Base-by-base conservation (phyloP, 495 filamentous ascomycete species). In the Penicillium parvum region DNA sequence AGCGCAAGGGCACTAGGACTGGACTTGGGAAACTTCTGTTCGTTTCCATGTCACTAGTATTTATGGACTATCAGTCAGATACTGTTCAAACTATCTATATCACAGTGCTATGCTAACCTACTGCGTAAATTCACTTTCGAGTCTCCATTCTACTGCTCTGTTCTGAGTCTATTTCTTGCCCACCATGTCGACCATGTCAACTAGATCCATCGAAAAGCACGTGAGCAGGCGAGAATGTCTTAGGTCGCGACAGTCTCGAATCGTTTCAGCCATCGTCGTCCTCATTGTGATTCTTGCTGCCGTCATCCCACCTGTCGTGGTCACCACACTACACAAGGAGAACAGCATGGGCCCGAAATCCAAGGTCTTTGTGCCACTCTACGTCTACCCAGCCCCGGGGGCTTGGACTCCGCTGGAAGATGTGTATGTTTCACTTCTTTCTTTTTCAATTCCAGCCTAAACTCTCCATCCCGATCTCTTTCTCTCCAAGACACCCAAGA, bases 301-400 rank as follows among this genome's bases (percentile, higher is more conserved):
- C 35, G 51, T 68, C 43, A 62, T 68, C 19, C 62, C 61, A 8
- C 46, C 66, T 6, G 59, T 61, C 10, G 61, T 69, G 23, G 55
- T 68, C 39, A 55, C 60, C 11, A 53, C 58, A 11, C 48, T 60
- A 12, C 58, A 39, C 49, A 64, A 63, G 41, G 50, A 66, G 37
- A 60, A 52, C 60, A 61, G 39, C 46, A 69, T 71, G 67, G 63
- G 65, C 23, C 66, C 65, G 2, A 71, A 66, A 55, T 63, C 66
- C 18, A 65, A 58, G 37, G 61, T 78, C 26, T 62, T 79, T 37
- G 61, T 79, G 16, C 76, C 76, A 37, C 70, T 79, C 27, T 79
- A 79, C 61, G 66, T 77, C 33, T 79, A 79, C 53, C 76, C 76
- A 32, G 49, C 57, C 14, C 58, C 68, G n/a, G 60, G 56, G 17